These are phyloP conservation scores for Citrus trifoliata DNA, from an alignment of 345 rosid genomes.

Conservation along the genomic window DNA sequence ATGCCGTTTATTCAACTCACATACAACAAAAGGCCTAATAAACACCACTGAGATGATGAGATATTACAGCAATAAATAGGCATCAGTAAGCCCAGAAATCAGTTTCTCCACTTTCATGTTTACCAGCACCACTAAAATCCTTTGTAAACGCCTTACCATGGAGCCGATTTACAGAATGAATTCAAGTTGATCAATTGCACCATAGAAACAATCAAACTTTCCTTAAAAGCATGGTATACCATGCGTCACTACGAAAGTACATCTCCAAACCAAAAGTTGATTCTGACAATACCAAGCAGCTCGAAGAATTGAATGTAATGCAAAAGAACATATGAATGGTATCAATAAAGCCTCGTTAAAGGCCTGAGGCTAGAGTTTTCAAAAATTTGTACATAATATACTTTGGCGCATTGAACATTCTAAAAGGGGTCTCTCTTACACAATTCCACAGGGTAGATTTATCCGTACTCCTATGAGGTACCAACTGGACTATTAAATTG, in stretches of 20 bases:
- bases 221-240: neutral
- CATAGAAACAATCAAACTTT: neutral
- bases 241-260: neutral
- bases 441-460: constrained; percentile 14
- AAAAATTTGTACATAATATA: constrained; percentile 4
- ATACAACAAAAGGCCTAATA: neutral
- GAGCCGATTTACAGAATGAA: neutral
- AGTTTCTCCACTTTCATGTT: neutral
- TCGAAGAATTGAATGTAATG: neutral
- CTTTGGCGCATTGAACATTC: neutral
- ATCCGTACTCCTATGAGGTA: neutral
- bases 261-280: neutral
- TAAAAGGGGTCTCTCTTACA: constrained; percentile 21
- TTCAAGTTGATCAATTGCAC: neutral
- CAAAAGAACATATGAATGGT: neutral
- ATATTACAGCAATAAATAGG: neutral
- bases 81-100: neutral
- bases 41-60: neutral
- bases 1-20: neutral
- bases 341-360: constrained; percentile 5
- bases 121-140: neutral
- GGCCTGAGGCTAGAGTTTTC: neutral
- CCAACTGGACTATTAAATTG: neutral
- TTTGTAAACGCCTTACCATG: neutral
- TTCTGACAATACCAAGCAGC: neutral